These are phyloP conservation scores for Hypoxylon sp. DNA, from an alignment of 2,329 filamentous ascomycete genomes.

Conservation along the genomic window DNA sequence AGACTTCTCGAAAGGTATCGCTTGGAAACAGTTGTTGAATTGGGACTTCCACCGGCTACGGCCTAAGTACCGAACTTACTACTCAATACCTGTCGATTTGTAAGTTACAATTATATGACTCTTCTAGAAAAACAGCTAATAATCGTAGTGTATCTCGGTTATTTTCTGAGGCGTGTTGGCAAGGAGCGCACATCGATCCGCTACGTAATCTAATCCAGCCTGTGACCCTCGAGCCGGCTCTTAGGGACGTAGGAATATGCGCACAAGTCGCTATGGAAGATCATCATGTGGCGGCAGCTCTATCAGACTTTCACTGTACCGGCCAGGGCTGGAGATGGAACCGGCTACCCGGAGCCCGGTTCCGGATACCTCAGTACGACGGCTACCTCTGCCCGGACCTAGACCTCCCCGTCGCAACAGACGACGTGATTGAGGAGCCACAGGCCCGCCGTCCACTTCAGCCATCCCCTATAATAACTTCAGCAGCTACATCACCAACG, in stretches of 20 bases:
- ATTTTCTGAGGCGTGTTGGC: constrained; percentile 49
- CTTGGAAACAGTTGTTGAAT: constrained; percentile 54
- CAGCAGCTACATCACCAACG: constrained; percentile 8
- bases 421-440: constrained; percentile 49
- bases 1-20: constrained; percentile 51
- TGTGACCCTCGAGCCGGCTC: constrained; percentile 32
- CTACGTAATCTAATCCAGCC: constrained; percentile 42
- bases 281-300: constrained; percentile 49
- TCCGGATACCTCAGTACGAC: constrained; percentile 54
- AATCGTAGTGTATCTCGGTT: constrained; percentile 47
- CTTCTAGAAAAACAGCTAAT: constrained; percentile 10
- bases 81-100: constrained; percentile 55
- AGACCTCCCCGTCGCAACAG: constrained; percentile 48
- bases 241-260: constrained; percentile 38
- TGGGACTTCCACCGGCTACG: constrained; percentile 54
- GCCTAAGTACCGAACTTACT: constrained; percentile 54
- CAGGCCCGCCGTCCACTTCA: constrained; percentile 28
- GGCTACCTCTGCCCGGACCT: constrained; percentile 50
- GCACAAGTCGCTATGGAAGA: constrained; percentile 17
- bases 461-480: constrained; percentile 13
- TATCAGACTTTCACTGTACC: constrained; percentile 50
- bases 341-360: constrained; percentile 48
- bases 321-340: constrained; percentile 51
- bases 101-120: constrained; percentile 42
- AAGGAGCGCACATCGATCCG: constrained; percentile 12